These are phyloP conservation scores for Sugiyamaella qingdaonensis DNA, from an alignment of 805 yeast species.

Conservation along the genomic window DNA sequence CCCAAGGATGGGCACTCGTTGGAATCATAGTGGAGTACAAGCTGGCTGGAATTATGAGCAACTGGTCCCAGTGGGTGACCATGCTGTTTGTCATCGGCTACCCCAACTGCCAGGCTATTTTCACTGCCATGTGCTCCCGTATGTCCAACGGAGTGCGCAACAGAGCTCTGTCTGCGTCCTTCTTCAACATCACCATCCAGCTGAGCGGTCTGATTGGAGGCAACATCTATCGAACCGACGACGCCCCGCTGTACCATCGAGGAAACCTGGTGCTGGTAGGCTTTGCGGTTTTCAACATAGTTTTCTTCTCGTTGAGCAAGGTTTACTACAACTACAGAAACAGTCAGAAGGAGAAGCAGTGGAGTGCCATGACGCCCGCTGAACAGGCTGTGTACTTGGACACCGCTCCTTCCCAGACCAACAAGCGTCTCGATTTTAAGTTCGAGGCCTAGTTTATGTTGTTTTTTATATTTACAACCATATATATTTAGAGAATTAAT, in stretches of 20 bases:
- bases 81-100: constrained; percentile 1
- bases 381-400: constrained; percentile 47
- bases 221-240: constrained; percentile 54
- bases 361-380: constrained; percentile 49
- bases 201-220: constrained; percentile 50
- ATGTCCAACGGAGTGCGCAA: constrained; percentile 58
- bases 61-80: neutral
- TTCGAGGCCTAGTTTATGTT: constrained; percentile 31
- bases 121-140: constrained; percentile 47
- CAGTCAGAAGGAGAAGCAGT: constrained; percentile 37
- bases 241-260: constrained; percentile 53
- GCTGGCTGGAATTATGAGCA: neutral
- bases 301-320: constrained; percentile 24
- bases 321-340: constrained; percentile 33
- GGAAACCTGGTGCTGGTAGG: constrained; percentile 44
- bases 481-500: no score
- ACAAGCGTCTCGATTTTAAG: constrained; percentile 52
- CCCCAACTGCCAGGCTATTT: constrained; percentile 1
- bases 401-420: constrained; percentile 49
- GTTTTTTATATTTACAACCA: no score
- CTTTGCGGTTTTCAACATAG: constrained; percentile 19
- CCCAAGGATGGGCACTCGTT: constrained; percentile 32
- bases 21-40: constrained; percentile 1
- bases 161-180: constrained; percentile 60
- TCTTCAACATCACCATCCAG: constrained; percentile 61